A percentile compares a stretch with the other conserved stretches of the same genome.
phyloP scores from a whole-genome alignment of 2,329 filamentous ascomycete genomes.

The Fusarium subglutinans region DNA sequence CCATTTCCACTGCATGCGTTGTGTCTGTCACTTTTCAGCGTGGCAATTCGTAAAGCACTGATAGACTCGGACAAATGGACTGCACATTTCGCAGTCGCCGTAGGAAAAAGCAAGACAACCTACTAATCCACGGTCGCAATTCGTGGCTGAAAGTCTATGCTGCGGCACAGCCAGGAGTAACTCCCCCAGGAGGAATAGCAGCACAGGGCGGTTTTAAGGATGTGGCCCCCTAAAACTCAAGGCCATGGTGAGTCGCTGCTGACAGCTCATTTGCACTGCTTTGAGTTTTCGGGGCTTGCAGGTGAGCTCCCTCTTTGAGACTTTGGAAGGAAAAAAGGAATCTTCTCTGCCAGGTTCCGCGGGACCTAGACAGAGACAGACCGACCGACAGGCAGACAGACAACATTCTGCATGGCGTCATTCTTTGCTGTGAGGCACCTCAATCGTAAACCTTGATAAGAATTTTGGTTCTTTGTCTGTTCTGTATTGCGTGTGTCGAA shows the following conservation, averaged over 20 bases:
- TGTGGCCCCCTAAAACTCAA: background rate
- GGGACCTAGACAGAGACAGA: background rate
- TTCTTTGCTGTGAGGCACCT: background rate
- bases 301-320: constrained; percentile 24
- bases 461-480: background rate
- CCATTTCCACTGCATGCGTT: background rate
- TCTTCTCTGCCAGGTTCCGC: constrained; percentile 24
- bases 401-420: constrained; percentile 23
- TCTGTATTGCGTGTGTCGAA: background rate
- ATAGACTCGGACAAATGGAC: background rate
- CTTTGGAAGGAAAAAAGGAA: constrained; percentile 25
- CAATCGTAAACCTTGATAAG: background rate
- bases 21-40: background rate
- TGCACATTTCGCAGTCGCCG: constrained; percentile 2
- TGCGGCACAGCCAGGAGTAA: constrained; percentile 15
- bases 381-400: background rate
- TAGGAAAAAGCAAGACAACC: constrained; percentile 11
- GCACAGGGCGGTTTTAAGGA: constrained; percentile 2
- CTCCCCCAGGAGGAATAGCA: background rate
- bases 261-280: constrained; percentile 20
- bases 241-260: constrained; percentile 8
- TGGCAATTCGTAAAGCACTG: background rate
- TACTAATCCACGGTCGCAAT: background rate
- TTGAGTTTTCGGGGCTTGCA: constrained; percentile 28
- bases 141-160: constrained; percentile 14